phyloP scores from a whole-genome alignment of 169 alveolate species.

The Plasmodium inui region DNA sequence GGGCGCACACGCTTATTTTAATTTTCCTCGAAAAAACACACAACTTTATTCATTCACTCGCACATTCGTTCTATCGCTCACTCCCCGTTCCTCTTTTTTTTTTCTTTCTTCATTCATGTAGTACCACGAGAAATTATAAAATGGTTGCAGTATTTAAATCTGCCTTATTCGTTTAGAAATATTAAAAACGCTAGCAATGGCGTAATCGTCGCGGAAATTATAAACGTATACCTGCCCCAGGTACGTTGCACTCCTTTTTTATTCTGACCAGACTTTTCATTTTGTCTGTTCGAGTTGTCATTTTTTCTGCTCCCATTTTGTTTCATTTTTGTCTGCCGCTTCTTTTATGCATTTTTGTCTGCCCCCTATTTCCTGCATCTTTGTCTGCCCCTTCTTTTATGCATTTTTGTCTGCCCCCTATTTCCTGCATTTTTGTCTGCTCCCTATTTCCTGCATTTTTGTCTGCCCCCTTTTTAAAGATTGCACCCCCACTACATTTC shows the following conservation, averaged over 20 bases:
- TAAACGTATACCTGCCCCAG: conserved; percentile 61
- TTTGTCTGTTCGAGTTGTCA: background rate
- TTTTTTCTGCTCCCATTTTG: no score
- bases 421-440: background rate
- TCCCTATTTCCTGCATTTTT: background rate
- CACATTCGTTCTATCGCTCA: background rate
- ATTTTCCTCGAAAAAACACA: background rate
- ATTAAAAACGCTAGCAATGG: conserved; percentile 75
- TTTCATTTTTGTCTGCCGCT: background rate
- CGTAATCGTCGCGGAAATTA: conserved; percentile 50
- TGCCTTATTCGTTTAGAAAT: conserved; percentile 56
- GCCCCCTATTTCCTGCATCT: no score
- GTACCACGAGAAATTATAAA: conserved; percentile 73
- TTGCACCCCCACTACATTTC: background rate
- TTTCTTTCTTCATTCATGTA: background rate
- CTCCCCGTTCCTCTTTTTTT: background rate
- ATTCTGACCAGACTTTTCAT: background rate
- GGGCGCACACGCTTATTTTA: background rate
- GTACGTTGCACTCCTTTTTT: conserved; percentile 7
- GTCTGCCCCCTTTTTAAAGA: background rate
- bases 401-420: no score
- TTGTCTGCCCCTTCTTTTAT: no score
- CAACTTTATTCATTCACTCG: background rate
- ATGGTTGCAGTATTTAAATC: conserved; percentile 61
- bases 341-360: background rate